Base-by-base conservation (phyloP, 2,329 filamentous ascomycete genomes). In the Colletotrichum sp. region DNA sequence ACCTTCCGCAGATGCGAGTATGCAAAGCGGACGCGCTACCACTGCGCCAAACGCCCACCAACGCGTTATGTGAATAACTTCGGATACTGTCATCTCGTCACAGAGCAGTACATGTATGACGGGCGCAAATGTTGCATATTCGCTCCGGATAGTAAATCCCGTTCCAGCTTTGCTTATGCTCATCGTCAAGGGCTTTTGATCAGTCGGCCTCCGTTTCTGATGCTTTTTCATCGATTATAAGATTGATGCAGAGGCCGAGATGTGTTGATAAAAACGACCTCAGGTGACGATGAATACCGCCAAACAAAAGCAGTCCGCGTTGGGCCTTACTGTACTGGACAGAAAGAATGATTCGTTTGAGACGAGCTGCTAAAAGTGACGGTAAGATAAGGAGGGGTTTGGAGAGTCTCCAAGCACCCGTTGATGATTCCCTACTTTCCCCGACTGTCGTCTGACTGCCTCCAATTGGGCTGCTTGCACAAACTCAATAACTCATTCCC, bases 1-100 rank as follows among this genome's bases (percentile, higher is more conserved):
- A 75, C 75, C 77, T 77, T 77, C 75, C 73, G 65, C 65, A 67
- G 21, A 26, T 13, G 30, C 32, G 48, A 73, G 74, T 71, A 66
- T 78, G 77, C 77, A 78, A 78, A 78, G 77, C 77, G 73, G 71
- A 77, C 66, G 75, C 76, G 75, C 75, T 70, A 77, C 77, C 77
- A 69, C 77, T 78, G 77, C 75, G 76, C 77, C 72, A 78, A 70
- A 70, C 75, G 75, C 77, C 77, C 76, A 52, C 4, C 43, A 52
- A 52, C 12, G 43, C 43, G 43, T 52, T 52, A 52, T 52, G 2
- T 52, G n/a, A 52, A 52, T 52, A 52, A 52, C 43, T 52, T 52
- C 43, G 43, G 43, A 52, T 52, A 52, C n/a, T 52, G 43, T 52
- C n/a, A 52, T 21, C 0, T 0, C 3, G 6, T 8, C 0, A 7